Evolutionary conservation across 75 land plant genomes (phyloP).

Genomic region (Azolla pinnata): DNA sequence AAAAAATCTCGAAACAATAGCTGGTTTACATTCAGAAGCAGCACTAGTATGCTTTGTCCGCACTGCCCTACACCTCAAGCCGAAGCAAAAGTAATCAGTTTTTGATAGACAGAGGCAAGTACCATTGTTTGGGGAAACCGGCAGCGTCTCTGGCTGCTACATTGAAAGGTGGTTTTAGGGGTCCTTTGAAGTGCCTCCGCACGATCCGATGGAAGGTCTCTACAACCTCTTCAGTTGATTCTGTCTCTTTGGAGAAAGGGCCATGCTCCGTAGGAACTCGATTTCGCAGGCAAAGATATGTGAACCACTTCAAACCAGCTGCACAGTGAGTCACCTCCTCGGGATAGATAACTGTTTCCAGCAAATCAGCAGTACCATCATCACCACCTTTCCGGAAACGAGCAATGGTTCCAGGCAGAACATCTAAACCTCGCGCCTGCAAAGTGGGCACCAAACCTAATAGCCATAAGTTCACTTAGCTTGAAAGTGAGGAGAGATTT

Average conservation of each 20-base stretch:
- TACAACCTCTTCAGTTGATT: conserved; percentile 23
- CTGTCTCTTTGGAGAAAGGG: not conserved
- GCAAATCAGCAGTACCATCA: conserved; percentile 50
- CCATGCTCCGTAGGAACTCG: not conserved
- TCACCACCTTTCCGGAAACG: conserved; percentile 80
- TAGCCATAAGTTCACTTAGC: too few relatives aligned
- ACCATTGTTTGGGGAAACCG: conserved; percentile 76
- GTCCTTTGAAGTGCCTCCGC: conserved; percentile 56
- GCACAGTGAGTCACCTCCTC: conserved; percentile 92
- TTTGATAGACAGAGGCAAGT: conserved; percentile 61
- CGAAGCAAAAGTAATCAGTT: too few relatives aligned
- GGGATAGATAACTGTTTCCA: conserved; percentile 64
- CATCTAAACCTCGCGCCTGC: conserved; percentile 87
- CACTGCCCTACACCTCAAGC: too few relatives aligned
- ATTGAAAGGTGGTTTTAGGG: conserved; percentile 81
- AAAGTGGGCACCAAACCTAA: too few relatives aligned
- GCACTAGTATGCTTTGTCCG: too few relatives aligned
- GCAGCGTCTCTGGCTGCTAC: conserved; percentile 57
- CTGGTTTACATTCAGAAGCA: too few relatives aligned
- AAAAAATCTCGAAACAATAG: too few relatives aligned
- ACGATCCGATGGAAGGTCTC: conserved; percentile 52
- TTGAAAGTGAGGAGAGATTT: too few relatives aligned
- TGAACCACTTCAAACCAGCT: conserved; percentile 83
- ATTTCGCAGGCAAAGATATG: conserved; percentile 40
- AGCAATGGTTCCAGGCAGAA: conserved; percentile 63